phyloP scores from a whole-genome alignment of 257 asterid genomes.

The Fraxinus anomala region DNA sequence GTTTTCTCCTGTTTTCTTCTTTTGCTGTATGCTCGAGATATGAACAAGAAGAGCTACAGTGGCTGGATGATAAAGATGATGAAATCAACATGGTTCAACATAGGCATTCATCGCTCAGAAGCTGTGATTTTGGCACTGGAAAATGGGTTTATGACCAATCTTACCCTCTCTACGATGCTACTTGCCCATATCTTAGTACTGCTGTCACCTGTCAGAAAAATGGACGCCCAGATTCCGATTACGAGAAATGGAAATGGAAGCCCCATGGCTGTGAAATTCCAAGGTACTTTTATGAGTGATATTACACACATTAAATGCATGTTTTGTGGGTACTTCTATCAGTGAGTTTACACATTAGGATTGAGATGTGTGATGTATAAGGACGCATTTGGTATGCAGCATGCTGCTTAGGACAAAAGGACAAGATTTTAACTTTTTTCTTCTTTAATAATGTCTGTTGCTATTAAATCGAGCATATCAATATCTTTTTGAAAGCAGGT shows the following conservation, averaged over 20 bases:
- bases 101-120: constrained; percentile 49
- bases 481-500: no score
- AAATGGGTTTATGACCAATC: constrained; percentile 78
- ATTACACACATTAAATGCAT: background rate
- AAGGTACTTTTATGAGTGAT: constrained; percentile 41
- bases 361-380: background rate
- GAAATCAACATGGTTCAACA: constrained; percentile 52
- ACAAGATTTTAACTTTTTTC: no score
- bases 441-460: no score
- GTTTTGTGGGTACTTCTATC: background rate
- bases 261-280: constrained; percentile 75
- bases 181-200: constrained; percentile 73
- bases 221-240: constrained; percentile 88
- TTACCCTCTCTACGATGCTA: constrained; percentile 75
- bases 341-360: background rate
- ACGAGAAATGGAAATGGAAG: constrained; percentile 85
- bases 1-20: constrained; percentile 26
- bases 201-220: constrained; percentile 72
- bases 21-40: constrained; percentile 37
- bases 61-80: constrained; percentile 62
- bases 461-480: no score
- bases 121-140: constrained; percentile 67
- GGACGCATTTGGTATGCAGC: background rate
- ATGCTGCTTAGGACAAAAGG: background rate
- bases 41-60: constrained; percentile 53